Conservation (phyloP, 805 yeast genomes). For the Yamadazyma nakazawae region DNA sequence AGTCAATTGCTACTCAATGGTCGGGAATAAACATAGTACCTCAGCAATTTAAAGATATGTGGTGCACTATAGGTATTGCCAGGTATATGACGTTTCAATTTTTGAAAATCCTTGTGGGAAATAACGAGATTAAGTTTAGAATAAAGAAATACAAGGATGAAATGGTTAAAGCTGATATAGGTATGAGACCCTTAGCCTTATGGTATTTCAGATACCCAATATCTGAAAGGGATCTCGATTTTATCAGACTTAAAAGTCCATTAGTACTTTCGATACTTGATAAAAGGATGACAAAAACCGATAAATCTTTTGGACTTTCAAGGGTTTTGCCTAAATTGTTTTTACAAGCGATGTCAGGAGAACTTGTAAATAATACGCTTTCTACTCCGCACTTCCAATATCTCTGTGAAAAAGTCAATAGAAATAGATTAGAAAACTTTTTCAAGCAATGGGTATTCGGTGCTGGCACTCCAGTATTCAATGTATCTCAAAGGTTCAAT, state of each 20-base stretch:
- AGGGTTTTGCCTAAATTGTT: constrained; percentile 90
- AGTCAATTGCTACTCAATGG: constrained; percentile 85
- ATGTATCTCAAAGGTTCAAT: constrained; percentile 88
- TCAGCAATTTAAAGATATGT: constrained; percentile 67
- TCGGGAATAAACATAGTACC: constrained; percentile 90
- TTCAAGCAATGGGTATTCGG: constrained; percentile 94
- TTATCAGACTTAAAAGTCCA: constrained; percentile 79
- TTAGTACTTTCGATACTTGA: constrained; percentile 81
- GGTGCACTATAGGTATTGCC: constrained; percentile 88
- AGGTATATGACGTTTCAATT: constrained; percentile 78
- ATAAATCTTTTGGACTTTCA: constrained; percentile 86
- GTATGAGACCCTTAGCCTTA: constrained; percentile 74
- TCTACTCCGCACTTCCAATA: constrained; percentile 85
- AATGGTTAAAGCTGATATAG: constrained; percentile 72
- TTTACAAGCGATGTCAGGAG: constrained; percentile 94
- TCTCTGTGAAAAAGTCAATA: constrained; percentile 93
- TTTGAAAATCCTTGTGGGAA: constrained; percentile 69
- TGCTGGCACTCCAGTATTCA: constrained; percentile 82
- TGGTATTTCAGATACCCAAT: constrained; percentile 69
- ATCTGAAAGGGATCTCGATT: constrained; percentile 55
- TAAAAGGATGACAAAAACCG: constrained; percentile 92
- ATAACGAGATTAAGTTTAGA: constrained; percentile 73
- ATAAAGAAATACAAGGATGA: constrained; percentile 62
- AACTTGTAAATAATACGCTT: constrained; percentile 69
- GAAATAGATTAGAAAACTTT: constrained; percentile 74